A percentile compares a stretch with the other conserved stretches of the same genome.
phyloP scores from a whole-genome alignment of 305 asterid genomes.

The Fraxinus sp. region DNA sequence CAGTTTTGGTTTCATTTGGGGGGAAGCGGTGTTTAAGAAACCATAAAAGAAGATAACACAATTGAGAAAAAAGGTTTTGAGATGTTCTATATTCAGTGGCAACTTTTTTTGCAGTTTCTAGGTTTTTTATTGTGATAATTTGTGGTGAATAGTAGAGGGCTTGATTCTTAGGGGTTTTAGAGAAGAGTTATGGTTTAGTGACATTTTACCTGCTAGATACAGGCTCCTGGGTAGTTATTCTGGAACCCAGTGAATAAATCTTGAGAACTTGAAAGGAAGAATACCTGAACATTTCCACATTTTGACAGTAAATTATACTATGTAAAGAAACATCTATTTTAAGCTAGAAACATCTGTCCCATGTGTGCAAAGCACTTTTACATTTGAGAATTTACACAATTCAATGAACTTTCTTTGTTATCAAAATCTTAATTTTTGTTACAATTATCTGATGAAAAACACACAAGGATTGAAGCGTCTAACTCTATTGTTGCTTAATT shows the following conservation, averaged over 20 bases:
- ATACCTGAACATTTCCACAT: not conserved
- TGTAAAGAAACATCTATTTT: not conserved
- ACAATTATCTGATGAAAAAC: not conserved
- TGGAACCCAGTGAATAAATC: not conserved
- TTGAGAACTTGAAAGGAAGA: not conserved
- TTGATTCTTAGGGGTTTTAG: not conserved
- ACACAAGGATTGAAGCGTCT: constrained; percentile 12
- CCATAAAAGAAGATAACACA: not conserved
- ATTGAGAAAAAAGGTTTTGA: not conserved
- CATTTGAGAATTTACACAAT: not conserved
- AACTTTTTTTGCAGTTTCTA: not conserved
- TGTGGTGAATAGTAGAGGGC: not conserved
- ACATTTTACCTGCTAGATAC: constrained; percentile 2
- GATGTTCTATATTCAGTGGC: not conserved
- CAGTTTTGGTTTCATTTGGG: not conserved
- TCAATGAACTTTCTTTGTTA: not conserved
- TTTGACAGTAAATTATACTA: not conserved
- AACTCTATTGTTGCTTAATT: constrained; percentile 14
- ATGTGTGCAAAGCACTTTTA: not conserved
- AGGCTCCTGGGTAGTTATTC: constrained; percentile 6
- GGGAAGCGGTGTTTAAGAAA: not conserved
- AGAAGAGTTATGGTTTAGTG: not conserved
- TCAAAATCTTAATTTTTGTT: not conserved
- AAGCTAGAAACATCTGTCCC: constrained; percentile 11
- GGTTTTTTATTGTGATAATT: not conserved